These are phyloP conservation scores for Lignosus rhinocerotis DNA, from an alignment of 1,284 basidiomycete genomes.

Conservation along the genomic window DNA sequence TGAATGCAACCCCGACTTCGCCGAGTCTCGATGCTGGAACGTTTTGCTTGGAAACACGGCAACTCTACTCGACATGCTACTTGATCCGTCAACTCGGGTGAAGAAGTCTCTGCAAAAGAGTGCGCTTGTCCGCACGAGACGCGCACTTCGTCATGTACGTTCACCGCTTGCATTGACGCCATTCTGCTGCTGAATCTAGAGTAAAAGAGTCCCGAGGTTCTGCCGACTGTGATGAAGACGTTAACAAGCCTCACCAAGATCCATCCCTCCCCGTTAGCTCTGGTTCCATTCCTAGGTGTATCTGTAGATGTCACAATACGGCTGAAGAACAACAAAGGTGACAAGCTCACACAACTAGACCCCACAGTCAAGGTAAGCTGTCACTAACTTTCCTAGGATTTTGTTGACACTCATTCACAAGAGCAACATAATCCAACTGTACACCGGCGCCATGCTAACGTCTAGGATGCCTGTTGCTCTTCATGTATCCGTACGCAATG, in stretches of 20 bases:
- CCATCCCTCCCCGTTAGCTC: conserved; percentile 45
- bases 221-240: conserved; percentile 50
- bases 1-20: conserved; percentile 44
- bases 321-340: conserved; percentile 53
- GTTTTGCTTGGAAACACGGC: conserved; percentile 56
- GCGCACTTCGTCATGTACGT: conserved; percentile 62
- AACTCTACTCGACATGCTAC: conserved; percentile 58
- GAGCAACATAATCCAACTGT: conserved; percentile 55
- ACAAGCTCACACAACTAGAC: conserved; percentile 42
- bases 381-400: neutral
- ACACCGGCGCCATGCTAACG: conserved; percentile 54
- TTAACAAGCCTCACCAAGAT: conserved; percentile 52
- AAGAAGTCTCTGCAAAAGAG: conserved; percentile 65
- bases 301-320: conserved; percentile 62
- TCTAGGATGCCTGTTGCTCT: conserved; percentile 52
- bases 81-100: conserved; percentile 47
- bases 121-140: conserved; percentile 57
- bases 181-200: neutral
- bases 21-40: conserved; percentile 47
- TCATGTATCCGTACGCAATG: conserved; percentile 47
- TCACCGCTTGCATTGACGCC: too few species aligned
- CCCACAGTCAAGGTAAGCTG: conserved; percentile 44
- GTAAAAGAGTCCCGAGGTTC: conserved; percentile 45
- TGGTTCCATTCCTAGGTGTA: conserved; percentile 58
- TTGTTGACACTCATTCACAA: conserved; percentile 27